Evolutionary conservation across 176 grass and related monocot species (phyloP).

Genomic region (Aegilops tauschii): DNA sequence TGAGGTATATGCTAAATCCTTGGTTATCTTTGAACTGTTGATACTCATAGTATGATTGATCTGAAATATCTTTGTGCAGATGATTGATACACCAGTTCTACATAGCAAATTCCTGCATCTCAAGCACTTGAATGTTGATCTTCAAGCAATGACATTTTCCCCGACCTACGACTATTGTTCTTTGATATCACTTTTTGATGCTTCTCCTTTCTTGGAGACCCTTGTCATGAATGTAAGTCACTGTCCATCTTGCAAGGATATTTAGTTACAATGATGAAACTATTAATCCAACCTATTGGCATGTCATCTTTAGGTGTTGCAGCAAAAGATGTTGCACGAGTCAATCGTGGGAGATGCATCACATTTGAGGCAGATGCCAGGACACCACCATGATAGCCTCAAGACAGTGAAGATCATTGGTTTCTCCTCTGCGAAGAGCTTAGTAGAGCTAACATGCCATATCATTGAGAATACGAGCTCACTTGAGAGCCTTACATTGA

Average conservation of each 20-base stretch:
- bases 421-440: not conserved
- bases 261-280: not conserved
- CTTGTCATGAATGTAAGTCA: slow-evolving; percentile 10
- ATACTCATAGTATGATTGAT: not conserved
- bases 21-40: no score
- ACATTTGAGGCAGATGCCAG: not conserved
- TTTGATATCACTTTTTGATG: not conserved
- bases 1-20: not conserved
- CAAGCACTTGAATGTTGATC: not conserved
- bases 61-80: not conserved
- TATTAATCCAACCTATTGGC: not conserved
- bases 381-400: not conserved
- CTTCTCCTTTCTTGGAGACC: slow-evolving; percentile 22
- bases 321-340: not conserved
- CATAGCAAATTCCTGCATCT: not conserved
- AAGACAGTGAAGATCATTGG: not conserved
- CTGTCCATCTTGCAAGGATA: not conserved
- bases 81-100: not conserved
- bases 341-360: not conserved
- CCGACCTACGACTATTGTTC: slow-evolving; percentile 11
- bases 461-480: not conserved
- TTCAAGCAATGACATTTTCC: not conserved
- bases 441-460: not conserved
- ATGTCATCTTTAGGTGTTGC: no score
- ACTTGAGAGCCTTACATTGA: not conserved